Evolutionary conservation across 2,329 filamentous ascomycete genomes (phyloP).

Genomic region (Aspergillus sp.): DNA sequence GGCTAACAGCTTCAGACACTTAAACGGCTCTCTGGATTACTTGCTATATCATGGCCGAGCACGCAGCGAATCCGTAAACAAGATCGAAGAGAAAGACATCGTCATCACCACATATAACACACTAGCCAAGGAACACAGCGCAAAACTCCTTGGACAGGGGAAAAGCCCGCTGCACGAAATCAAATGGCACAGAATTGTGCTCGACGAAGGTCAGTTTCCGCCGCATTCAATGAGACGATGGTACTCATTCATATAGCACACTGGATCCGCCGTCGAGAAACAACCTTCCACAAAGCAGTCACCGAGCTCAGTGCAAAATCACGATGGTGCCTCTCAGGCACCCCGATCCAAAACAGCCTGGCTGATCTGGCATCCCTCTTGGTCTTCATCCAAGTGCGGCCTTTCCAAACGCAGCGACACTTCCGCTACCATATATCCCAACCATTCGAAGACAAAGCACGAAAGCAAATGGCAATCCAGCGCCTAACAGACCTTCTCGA

Average conservation of each 20-base stretch:
- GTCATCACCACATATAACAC: conserved; percentile 53
- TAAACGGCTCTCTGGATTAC: neutral
- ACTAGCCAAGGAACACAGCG: conserved; percentile 32
- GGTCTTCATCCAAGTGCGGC: conserved; percentile 45
- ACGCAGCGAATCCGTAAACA: neutral
- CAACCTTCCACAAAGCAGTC: conserved; percentile 46
- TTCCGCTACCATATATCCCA: conserved; percentile 12
- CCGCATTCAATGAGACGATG: neutral
- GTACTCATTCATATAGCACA: conserved; percentile 41
- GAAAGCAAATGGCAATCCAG: conserved; percentile 14
- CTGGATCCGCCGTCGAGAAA: conserved; percentile 51
- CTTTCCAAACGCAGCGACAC: neutral
- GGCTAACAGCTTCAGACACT: neutral
- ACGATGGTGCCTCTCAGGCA: conserved; percentile 56
- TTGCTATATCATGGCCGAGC: neutral
- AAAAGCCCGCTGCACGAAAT: conserved; percentile 17
- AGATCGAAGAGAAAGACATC: conserved; percentile 32
- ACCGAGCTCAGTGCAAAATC: conserved; percentile 43
- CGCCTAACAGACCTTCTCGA: conserved; percentile 30
- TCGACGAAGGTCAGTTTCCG: conserved; percentile 46
- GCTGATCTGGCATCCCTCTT: conserved; percentile 55
- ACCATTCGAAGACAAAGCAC: conserved; percentile 37
- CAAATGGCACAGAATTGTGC: conserved; percentile 46
- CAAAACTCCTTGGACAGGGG: neutral
- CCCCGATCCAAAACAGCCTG: conserved; percentile 55